Base-by-base conservation (phyloP, 441 rosid genomes). In the Pelargonium australe region DNA sequence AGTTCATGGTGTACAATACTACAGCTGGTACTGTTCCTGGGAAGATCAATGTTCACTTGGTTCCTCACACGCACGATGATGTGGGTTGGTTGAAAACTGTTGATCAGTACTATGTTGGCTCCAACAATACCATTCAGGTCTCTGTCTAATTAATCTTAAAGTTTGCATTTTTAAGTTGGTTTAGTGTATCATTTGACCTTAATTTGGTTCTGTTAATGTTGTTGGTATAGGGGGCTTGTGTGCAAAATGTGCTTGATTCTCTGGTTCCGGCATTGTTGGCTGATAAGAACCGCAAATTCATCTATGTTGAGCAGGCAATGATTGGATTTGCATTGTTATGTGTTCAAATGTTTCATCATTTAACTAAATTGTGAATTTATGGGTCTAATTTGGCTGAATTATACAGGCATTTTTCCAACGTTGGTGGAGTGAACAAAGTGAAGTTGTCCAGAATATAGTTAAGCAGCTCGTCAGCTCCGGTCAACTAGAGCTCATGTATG, bases 11-110 rank as follows among this genome's bases (percentile, higher is more conserved):
- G 37, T 95, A 92, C 77, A 89, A 95, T 80, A 95, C 99, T 69
- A 85, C 97, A 13, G 86, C 86, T 66, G 76, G 89, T n/a, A 77
- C 87, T 31, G 97, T 87, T 69, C 84, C 88, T 3, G 89, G 83
- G 63, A 95, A 92, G 80, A 88, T 95, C 71, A 95, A 95, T 69
- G 99, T 92, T 69, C 99, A 92, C 79, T 75, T 95, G 80, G 99
- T 95, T 72, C 82, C 96, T 80, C 99, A 95, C 70, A 78, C 96
- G 7, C 99, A 95, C 73, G 99, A 89, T 51, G 99, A 95, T 69
- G 99, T 95, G 72, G 97, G 99, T 60, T 92, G 99, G 99, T 77
- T 95, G 70, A 95, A 92, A 85, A 95, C 99, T 4, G 84, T 95
- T 79, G 99, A 92, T 71, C 99, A 95, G 84, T 92, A 95, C 83